Evolutionary conservation across 306 rosid genomes (phyloP).

Genomic region (Rosa chinensis): DNA sequence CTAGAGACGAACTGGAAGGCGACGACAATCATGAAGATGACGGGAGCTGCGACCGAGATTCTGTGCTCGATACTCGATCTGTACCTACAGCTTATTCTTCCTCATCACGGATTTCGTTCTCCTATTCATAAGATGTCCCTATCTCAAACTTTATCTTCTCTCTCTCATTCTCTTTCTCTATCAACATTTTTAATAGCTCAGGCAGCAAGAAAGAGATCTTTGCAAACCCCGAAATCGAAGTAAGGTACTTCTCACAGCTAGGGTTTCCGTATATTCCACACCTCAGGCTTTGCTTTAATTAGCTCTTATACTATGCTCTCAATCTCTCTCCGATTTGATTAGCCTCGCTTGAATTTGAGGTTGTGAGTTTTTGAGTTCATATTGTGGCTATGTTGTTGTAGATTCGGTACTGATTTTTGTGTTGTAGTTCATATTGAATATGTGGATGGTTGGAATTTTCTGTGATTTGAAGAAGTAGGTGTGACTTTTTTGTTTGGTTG

Average conservation of each 20-base stretch:
- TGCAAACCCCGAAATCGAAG: constrained; percentile 44
- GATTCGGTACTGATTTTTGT: background rate
- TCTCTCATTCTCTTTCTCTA: constrained; percentile 1
- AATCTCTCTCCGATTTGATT: background rate
- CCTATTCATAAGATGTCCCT: too few relatives aligned
- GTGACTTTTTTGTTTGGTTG: constrained; percentile 24
- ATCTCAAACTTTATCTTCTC: too few relatives aligned
- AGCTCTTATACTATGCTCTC: background rate
- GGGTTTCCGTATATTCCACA: constrained; percentile 28
- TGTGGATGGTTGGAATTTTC: background rate
- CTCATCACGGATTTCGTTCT: too few relatives aligned
- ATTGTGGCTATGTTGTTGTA: background rate
- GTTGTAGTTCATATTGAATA: too few relatives aligned
- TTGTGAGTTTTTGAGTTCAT: background rate
- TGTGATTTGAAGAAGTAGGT: constrained; percentile 25
- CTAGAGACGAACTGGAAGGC: too few relatives aligned
- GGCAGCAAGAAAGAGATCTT: constrained; percentile 62
- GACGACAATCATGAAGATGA: too few relatives aligned
- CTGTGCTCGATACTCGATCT: too few relatives aligned
- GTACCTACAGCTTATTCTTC: too few relatives aligned
- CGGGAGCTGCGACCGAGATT: too few relatives aligned
- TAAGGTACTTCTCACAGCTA: constrained; percentile 41
- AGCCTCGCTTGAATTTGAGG: background rate
- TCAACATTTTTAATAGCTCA: constrained; percentile 28
- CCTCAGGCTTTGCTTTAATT: background rate